Conservation (phyloP, 495 filamentous ascomycete genomes). For the Penicillium chermesinum region DNA sequence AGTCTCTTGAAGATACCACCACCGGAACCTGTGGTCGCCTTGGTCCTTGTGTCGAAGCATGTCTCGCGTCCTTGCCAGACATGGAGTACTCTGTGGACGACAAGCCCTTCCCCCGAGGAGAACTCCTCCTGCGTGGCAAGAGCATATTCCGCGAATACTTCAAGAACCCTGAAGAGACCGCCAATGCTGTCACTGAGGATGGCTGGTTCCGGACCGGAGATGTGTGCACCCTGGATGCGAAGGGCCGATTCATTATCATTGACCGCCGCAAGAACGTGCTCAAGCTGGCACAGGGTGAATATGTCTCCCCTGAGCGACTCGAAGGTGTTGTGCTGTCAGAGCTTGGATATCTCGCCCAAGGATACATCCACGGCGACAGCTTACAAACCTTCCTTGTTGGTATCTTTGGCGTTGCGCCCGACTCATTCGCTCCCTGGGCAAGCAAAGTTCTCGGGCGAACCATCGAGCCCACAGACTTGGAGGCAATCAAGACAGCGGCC, state of each 20-base stretch:
- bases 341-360: constrained; percentile 68
- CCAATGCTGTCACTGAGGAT: constrained; percentile 73
- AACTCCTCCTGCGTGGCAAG: constrained; percentile 77
- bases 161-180: constrained; percentile 75
- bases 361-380: constrained; percentile 88
- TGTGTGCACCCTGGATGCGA: constrained; percentile 73
- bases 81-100: constrained; percentile 92
- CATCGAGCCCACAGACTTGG: constrained; percentile 56
- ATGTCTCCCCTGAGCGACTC: constrained; percentile 93
- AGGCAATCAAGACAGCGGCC: constrained; percentile 60
- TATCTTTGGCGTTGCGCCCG: constrained; percentile 81
- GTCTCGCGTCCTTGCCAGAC: constrained; percentile 82
- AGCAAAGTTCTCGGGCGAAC: constrained; percentile 64
- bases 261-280: constrained; percentile 98
- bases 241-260: constrained; percentile 87
- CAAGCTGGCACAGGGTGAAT: constrained; percentile 96
- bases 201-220: constrained; percentile 98
- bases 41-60: constrained; percentile 62
- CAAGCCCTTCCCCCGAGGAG: constrained; percentile 88
- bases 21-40: constrained; percentile 79
- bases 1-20: constrained; percentile 63
- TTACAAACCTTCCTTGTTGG: constrained; percentile 77
- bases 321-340: constrained; percentile 89
- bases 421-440: constrained; percentile 73
- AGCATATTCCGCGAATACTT: constrained; percentile 80